Evolutionary conservation across 106 monocot species (phyloP), one percentile per base, ranked within the genome.

Genomic region (Dioscorea zingiberensis): DNA sequence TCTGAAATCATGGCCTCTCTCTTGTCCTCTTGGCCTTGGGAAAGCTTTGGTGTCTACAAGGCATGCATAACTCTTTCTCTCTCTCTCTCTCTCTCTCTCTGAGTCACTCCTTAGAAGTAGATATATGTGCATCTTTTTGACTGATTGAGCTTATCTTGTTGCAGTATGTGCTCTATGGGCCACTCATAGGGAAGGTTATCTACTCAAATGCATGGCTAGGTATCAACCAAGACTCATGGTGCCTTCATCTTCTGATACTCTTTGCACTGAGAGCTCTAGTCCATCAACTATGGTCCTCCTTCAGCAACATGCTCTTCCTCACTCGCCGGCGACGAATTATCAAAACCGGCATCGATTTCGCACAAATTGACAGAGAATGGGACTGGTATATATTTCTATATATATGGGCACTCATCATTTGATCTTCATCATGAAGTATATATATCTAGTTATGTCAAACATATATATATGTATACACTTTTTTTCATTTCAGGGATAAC

Each of bases 401-500:
- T 7, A 30, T 7, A 38, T 0, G 10, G 0, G 10, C 38, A 38
- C 38, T 8, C 38, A 38, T 38, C 1, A 38, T 38, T 38, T 38
- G 9, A 38, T 38, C 38, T 38, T 38, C 38, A 38, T 38, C 38
- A 38, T 38, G 38, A 38, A 38, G 9, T 38, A 38, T 30, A 6
- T 38, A 8, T n/a, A n/a, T n/a, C n/a, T n/a, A n/a, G n/a, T 38
- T 6, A 38, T 38, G 9, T 38, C 38, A 38, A 38, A 38, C 38
- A 38, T 38, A 30, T 30, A 38, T 6, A 8, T 38, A 38, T 2
- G 6, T 38, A 38, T 38, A 38, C 10, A 6, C 10, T 2, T n/a
- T n/a, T n/a, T n/a, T n/a, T n/a, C n/a, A n/a, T 58, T 61, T 25
- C 76, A 97, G 97, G 97, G 97, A 97, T 62, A 86, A 97, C 71